These are phyloP conservation scores for Candida hungchunana DNA, from an alignment of 805 yeast species.

Conservation along the genomic window DNA sequence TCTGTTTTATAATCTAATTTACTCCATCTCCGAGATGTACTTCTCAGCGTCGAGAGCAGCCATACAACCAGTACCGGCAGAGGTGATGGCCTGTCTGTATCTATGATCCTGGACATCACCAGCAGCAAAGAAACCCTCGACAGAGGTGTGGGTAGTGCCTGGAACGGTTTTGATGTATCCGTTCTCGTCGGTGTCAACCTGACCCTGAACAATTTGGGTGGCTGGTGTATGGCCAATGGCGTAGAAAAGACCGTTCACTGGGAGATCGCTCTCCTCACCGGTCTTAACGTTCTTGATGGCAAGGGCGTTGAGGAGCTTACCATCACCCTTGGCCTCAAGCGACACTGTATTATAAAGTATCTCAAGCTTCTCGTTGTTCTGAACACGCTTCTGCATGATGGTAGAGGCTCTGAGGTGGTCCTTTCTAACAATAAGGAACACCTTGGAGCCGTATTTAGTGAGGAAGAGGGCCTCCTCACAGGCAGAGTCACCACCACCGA, in stretches of 20 bases:
- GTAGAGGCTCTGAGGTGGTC: constrained; percentile 92
- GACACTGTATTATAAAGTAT: constrained; percentile 83
- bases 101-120: constrained; percentile 98
- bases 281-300: constrained; percentile 68
- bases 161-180: constrained; percentile 90
- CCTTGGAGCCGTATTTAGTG: constrained; percentile 97
- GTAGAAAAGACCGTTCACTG: constrained; percentile 89
- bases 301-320: constrained; percentile 68
- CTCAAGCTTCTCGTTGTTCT: constrained; percentile 82
- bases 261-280: constrained; percentile 61
- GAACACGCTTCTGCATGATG: constrained; percentile 94
- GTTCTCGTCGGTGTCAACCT: constrained; percentile 72
- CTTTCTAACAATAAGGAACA: constrained; percentile 87
- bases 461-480: constrained; percentile 98
- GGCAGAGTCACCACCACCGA: constrained; percentile 99
- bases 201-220: constrained; percentile 71
- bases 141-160: constrained; percentile 81
- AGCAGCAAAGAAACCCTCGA: constrained; percentile 93
- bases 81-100: constrained; percentile 98
- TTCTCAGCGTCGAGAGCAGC: constrained; percentile 96
- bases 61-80: constrained; percentile 99
- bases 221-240: constrained; percentile 99
- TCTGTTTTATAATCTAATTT: constrained; percentile 6
- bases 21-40: constrained; percentile 59
- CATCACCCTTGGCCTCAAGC: constrained; percentile 90